Base-by-base conservation (phyloP, 352 stramenopile species). In the Globisporangium cederbergense region DNA sequence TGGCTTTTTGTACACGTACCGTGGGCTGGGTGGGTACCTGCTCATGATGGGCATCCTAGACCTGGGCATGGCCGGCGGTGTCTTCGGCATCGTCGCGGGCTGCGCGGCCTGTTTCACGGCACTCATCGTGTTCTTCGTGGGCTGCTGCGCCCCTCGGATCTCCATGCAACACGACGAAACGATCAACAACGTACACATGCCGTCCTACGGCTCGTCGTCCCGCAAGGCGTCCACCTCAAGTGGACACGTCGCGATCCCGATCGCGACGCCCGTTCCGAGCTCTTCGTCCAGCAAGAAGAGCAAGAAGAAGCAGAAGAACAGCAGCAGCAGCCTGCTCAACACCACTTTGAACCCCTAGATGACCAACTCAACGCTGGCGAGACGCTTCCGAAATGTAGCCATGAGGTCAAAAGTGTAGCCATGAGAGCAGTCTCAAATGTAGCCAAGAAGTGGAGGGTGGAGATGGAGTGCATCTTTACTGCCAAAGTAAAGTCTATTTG, bases 41-140 rank as follows among this genome's bases (percentile, higher is more conserved):
- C 60, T 88, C 51, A 85, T 88, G 66, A 73, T 88, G 47, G 79
- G 79, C 9, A 63, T 88, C 57, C 67, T 88, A n/a, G 77, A 86
- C 22, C 67, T 88, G 30, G 79, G 79, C 11, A 80, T 87, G 74
- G 73, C 76, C 6, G 72, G 76, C 25, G 65, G 69, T 5, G 34
- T 76, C 22, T 79, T 83, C 53, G 77, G 73, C 0, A 54, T 73
- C 13, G 52, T 81, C 50, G 73, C 77, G 13, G 77, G 77, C 30
- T 62, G 43, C 0, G 32, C 71, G 8, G 77, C 77, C n/a, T 79
- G 67, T 49, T 60, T 69, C 43, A 85, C 75, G 58, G 74, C 76
- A 7, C 66, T 69, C n/a, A 66, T 85, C 57, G 71, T 83, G 50
- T 40, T 83, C 32, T 45, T 76, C 32, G 67, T 79, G 28, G 72